A percentile compares a stretch with the other conserved stretches of the same genome.
phyloP scores from a whole-genome alignment of 2,329 filamentous ascomycete species.

The Peltaster fructicola region DNA sequence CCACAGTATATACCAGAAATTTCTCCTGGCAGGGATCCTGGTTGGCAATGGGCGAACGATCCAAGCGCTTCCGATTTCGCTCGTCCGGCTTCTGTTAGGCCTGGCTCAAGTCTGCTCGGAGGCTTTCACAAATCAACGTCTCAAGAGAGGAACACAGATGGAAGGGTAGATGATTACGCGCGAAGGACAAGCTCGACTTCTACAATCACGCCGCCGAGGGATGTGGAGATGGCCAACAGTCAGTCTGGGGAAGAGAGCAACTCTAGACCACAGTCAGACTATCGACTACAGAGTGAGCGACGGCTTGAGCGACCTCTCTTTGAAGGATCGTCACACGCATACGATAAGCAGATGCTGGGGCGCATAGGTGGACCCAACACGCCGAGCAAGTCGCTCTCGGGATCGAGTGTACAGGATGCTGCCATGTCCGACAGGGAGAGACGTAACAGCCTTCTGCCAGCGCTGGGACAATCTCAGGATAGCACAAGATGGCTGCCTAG shows the following conservation, averaged over 20 bases:
- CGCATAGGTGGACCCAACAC: conserved; percentile 44
- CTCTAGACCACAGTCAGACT: conserved; percentile 7
- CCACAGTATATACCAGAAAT: conserved; percentile 38
- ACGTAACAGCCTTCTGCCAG: conserved; percentile 26
- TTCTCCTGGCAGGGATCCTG: conserved; percentile 41
- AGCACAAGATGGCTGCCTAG: conserved; percentile 21
- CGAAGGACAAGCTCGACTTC: too few species aligned
- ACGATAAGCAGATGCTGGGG: conserved; percentile 43
- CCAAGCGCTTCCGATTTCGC: conserved; percentile 30
- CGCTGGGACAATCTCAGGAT: conserved; percentile 26
- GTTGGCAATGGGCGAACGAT: conserved; percentile 45
- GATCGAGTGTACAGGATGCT: too few species aligned
- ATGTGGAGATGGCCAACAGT: too few species aligned
- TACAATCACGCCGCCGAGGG: too few species aligned
- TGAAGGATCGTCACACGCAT: conserved; percentile 41
- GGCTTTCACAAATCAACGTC: too few species aligned
- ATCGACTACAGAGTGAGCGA: conserved; percentile 40
- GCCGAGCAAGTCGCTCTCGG: conserved; percentile 20
- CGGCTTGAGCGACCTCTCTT: conserved; percentile 40
- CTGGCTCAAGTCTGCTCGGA: conserved; percentile 29
- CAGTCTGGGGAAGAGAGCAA: conserved; percentile 3
- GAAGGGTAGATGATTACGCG: too few species aligned
- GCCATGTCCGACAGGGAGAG: conserved; percentile 23
- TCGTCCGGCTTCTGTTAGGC: conserved; percentile 27
- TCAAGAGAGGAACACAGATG: too few species aligned